Percentiles rank a stretch among this genome's conserved stretches.
Evolutionary conservation across 306 rosid genomes (phyloP).

Genomic region (Mimosa pudica): DNA sequence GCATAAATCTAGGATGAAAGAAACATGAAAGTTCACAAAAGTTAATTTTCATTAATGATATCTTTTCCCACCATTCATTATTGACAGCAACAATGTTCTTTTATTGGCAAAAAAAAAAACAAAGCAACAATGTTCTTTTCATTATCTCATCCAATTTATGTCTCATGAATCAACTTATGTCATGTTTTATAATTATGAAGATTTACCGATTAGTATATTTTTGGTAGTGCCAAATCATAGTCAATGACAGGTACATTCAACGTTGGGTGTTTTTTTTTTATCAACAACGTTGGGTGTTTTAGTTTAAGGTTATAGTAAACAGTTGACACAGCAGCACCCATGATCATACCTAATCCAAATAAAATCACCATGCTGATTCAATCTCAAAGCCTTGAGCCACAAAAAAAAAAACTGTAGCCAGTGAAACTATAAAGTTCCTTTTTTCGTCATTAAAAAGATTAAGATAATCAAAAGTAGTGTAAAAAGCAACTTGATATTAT

Average conservation of each 20-base stretch:
- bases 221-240: conserved; percentile 78
- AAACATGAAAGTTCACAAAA: too few species aligned
- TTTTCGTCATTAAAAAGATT: neutral
- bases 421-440: neutral
- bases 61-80: too few species aligned
- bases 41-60: too few species aligned
- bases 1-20: too few species aligned
- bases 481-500: neutral
- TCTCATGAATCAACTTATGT: too few species aligned
- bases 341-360: conserved; percentile 75
- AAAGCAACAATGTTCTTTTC: too few species aligned
- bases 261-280: conserved; percentile 85
- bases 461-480: neutral
- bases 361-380: conserved; percentile 15
- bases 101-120: too few species aligned
- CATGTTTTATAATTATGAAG: too few species aligned
- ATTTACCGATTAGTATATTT: too few species aligned
- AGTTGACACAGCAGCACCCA: conserved; percentile 90
- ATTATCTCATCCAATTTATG: too few species aligned
- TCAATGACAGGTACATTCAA: conserved; percentile 75
- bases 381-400: neutral
- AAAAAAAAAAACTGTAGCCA: neutral
- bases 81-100: too few species aligned
- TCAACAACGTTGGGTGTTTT: conserved; percentile 77
- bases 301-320: conserved; percentile 81